Conservation (phyloP, 345 rosid genomes). For the Microcos paniculata region DNA sequence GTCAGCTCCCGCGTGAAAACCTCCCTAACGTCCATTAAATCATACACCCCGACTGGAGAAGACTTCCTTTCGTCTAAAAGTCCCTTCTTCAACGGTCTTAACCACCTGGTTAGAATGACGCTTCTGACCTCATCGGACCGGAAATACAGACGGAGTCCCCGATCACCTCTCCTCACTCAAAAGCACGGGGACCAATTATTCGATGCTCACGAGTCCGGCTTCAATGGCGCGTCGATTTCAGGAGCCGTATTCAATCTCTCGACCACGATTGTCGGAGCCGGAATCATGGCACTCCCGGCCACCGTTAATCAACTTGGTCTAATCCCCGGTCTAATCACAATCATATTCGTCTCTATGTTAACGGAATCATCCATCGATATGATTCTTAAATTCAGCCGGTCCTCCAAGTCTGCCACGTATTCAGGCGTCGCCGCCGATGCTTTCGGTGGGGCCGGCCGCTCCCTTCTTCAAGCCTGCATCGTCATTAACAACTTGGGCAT, state of each 20-base stretch:
- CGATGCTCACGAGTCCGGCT: constrained; percentile 29
- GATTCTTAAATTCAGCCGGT: constrained; percentile 51
- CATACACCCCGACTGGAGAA: neutral
- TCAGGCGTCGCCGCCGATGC: constrained; percentile 52
- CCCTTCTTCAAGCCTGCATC: constrained; percentile 54
- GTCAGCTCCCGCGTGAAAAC: constrained; percentile 25
- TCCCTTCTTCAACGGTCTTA: neutral
- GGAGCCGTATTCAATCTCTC: constrained; percentile 69
- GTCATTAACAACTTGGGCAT: constrained; percentile 63
- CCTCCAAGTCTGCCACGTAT: constrained; percentile 53
- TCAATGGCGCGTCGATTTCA: constrained; percentile 53
- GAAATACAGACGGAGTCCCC: constrained; percentile 46
- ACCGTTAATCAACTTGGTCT: constrained; percentile 55
- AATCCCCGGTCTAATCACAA: constrained; percentile 48
- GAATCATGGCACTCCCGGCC: constrained; percentile 74
- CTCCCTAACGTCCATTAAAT: neutral
- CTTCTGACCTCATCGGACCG: constrained; percentile 33
- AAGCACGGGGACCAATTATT: constrained; percentile 13
- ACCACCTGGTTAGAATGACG: constrained; percentile 25
- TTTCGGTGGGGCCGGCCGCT: constrained; percentile 45
- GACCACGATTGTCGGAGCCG: constrained; percentile 65
- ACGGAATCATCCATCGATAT: constrained; percentile 51
- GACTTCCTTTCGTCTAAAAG: neutral
- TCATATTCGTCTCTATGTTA: constrained; percentile 40
- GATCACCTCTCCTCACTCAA: constrained; percentile 41